Base-by-base conservation (phyloP, 1,284 basidiomycete genomes). In the Coriolopsis trogii region DNA sequence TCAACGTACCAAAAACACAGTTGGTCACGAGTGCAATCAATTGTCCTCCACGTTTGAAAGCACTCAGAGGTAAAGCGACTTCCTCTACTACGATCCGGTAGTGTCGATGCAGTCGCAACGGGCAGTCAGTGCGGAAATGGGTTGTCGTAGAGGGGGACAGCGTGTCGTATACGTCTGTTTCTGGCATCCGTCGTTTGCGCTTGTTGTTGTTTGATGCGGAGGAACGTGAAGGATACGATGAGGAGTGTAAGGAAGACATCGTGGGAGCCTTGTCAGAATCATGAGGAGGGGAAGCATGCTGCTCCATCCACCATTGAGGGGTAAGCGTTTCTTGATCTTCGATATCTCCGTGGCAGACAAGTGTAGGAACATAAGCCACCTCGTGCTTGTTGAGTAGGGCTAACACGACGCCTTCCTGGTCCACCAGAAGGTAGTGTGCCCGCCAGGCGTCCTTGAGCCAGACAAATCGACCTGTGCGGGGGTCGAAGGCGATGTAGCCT, bases 361-460 rank as follows among this genome's bases (percentile, higher is more conserved):
- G 18, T 8, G 37, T 46, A 0, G 50, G 50, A 24, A 52, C 40
- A 20, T 23, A 5, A 7, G 18, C 2, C 18, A 40, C 24, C 12
- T 21, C 16, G 15, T 10, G 20, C 0, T 38, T 13, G n/a, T 41
- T 30, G 25, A 52, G 33, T 5, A 5, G 9, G 1, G 3, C 16
- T 10, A 44, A 20, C 13, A 46, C 18, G 26, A 15, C 18, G 9
- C 49, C 42, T 18, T 46, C 38, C 28, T 23, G 13, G 23, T 38
- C 26, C 1, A 50, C 20, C 3, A 29, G 20, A 2, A 23, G 23
- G 23, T 39, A 31, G 3, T 23, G 10, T 0, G 34, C 23, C 6
- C 48, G 26, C 51, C 51, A 53, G 2, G 41, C 16, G 9, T 53
- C 51, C 41, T 53, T 53, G 8, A 53, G 21, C 28, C 39, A 44